A percentile compares a stretch with the other conserved stretches of the same genome.
Evolutionary conservation across 2,329 filamentous ascomycete genomes (phyloP).

Genomic region (Blastomyces silverae): DNA sequence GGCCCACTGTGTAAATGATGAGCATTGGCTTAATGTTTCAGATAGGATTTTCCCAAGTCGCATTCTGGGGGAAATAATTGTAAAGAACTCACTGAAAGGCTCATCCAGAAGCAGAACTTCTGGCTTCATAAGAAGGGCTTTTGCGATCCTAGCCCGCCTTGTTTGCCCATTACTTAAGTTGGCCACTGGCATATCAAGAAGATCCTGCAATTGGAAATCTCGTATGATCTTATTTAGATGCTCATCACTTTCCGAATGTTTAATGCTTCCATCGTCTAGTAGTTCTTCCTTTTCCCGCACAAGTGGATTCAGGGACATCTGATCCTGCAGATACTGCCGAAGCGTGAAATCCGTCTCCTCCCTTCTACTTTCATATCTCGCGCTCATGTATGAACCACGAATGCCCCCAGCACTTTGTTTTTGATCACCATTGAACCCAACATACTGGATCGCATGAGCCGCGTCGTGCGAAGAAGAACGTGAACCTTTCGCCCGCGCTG

Average conservation of each 20-base stretch:
- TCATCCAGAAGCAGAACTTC: constrained; percentile 84
- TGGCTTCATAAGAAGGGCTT: constrained; percentile 69
- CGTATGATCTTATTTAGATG: constrained; percentile 57
- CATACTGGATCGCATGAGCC: constrained; percentile 69
- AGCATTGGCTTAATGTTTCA: background rate
- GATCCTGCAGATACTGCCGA: constrained; percentile 69
- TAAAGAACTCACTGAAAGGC: constrained; percentile 60
- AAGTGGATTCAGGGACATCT: constrained; percentile 73
- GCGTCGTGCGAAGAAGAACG: constrained; percentile 48
- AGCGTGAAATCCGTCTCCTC: constrained; percentile 86
- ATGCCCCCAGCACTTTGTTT: constrained; percentile 43
- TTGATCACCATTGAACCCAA: constrained; percentile 77
- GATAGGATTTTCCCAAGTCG: constrained; percentile 6
- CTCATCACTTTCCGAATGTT: constrained; percentile 43
- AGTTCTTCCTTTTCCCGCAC: constrained; percentile 47
- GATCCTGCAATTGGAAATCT: constrained; percentile 60
- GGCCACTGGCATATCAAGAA: constrained; percentile 74
- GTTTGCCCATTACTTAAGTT: constrained; percentile 94
- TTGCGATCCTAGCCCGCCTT: constrained; percentile 76
- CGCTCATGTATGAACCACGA: constrained; percentile 74
- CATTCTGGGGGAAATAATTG: constrained; percentile 8
- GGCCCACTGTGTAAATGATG: constrained; percentile 54
- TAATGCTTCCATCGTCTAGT: background rate
- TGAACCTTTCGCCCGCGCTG: constrained; percentile 50
- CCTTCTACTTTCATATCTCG: constrained; percentile 78